A percentile compares a stretch with the other conserved stretches of the same genome.
Evolutionary conservation across 1,284 basidiomycete genomes (phyloP).

Genomic region (Taiwanofungus camphoratus): DNA sequence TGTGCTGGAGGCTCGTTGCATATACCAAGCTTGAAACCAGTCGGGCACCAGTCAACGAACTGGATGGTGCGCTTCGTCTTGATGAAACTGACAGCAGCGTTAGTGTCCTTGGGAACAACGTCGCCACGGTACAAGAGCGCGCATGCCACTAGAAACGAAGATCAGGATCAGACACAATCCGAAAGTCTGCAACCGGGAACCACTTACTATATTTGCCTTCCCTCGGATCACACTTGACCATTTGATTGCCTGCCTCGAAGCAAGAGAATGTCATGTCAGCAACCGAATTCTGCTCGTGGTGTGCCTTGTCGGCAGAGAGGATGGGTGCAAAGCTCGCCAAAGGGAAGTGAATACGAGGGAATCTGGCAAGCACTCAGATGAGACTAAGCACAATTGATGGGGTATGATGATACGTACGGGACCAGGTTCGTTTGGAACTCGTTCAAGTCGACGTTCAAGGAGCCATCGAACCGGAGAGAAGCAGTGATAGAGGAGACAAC

Average conservation of each 20-base stretch:
- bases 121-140: slow-evolving; percentile 80
- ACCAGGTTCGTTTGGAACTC: slow-evolving; percentile 83
- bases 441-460: slow-evolving; percentile 78
- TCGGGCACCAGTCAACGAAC: slow-evolving; percentile 90
- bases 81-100: slow-evolving; percentile 79
- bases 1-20: slow-evolving; percentile 86
- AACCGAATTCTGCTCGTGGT: slow-evolving; percentile 91
- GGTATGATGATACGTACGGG: slow-evolving; percentile 36
- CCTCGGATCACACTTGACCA: slow-evolving; percentile 81
- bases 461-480: slow-evolving; percentile 77
- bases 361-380: slow-evolving; percentile 17
- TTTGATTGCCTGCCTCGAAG: slow-evolving; percentile 91
- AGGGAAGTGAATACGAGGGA: slow-evolving; percentile 89
- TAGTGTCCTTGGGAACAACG: slow-evolving; percentile 88
- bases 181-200: neutral
- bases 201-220: slow-evolving; percentile 80
- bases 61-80: slow-evolving; percentile 83
- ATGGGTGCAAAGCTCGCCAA: slow-evolving; percentile 89
- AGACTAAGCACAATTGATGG: neutral
- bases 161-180: too few species aligned
- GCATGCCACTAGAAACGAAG: slow-evolving; percentile 51
- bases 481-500: slow-evolving; percentile 87
- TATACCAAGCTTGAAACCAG: slow-evolving; percentile 86
- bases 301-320: slow-evolving; percentile 73
- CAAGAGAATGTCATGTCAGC: slow-evolving; percentile 92